These are phyloP conservation scores for Rhododendron henanense DNA, from an alignment of 148 eudicot genomes.

Conservation along the genomic window DNA sequence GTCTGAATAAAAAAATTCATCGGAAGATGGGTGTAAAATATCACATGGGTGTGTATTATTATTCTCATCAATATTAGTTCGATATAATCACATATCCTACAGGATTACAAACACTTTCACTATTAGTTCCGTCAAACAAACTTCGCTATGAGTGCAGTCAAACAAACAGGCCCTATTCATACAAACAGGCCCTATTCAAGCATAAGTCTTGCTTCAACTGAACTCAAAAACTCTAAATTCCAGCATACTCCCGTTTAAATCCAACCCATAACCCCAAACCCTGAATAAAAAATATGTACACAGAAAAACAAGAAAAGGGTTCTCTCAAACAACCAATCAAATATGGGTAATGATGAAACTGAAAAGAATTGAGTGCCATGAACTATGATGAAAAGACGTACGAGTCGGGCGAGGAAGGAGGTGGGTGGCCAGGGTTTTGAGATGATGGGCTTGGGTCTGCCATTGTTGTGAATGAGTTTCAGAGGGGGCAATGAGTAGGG, in stretches of 20 bases:
- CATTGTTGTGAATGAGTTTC: background rate
- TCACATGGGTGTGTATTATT: background rate
- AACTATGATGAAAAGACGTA: background rate
- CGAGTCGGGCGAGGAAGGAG: background rate
- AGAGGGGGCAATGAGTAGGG: background rate
- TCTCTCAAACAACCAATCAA: background rate
- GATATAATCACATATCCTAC: background rate
- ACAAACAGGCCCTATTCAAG: background rate
- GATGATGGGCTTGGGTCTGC: conserved; percentile 6
- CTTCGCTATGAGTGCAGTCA: background rate
- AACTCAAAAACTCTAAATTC: background rate
- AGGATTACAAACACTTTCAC: too few relatives aligned
- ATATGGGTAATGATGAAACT: background rate
- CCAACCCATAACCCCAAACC: background rate
- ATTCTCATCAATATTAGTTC: background rate
- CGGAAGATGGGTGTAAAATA: background rate
- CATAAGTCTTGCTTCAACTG: background rate
- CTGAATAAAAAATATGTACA: background rate
- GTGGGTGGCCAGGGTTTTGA: background rate
- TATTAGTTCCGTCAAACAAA: background rate
- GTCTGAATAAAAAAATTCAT: background rate
- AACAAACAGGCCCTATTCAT: background rate
- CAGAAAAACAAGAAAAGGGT: background rate
- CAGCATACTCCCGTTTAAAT: background rate
- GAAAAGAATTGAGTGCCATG: background rate